A percentile compares a stretch with the other conserved stretches of the same genome.
Conservation (phyloP, 805 yeast species). For the Pichia californica region DNA sequence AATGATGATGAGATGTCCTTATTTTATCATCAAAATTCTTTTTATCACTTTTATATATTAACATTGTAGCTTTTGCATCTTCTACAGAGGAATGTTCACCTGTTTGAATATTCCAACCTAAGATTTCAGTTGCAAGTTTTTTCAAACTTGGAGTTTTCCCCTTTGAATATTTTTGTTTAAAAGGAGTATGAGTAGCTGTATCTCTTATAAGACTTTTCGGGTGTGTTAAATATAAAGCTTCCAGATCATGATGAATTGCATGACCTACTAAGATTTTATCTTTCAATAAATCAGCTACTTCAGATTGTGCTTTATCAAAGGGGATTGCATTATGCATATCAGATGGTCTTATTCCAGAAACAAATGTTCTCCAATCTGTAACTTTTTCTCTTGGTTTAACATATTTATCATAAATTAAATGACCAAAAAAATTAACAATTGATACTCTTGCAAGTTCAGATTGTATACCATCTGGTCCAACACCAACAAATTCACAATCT, state of each 20-base stretch:
- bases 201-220: constrained; percentile 63
- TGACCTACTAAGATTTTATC: constrained; percentile 73
- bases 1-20: no score
- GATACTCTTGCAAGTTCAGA: constrained; percentile 84
- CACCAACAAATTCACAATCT: constrained; percentile 94
- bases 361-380: constrained; percentile 91
- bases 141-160: constrained; percentile 74
- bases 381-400: constrained; percentile 73
- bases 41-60: constrained; percentile 58
- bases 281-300: constrained; percentile 45
- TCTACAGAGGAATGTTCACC: constrained; percentile 84
- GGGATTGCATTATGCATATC: constrained; percentile 63
- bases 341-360: constrained; percentile 72
- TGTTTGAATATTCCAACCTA: constrained; percentile 58
- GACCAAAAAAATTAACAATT: constrained; percentile 76
- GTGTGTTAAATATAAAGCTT: constrained; percentile 59
- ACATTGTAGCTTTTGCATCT: constrained; percentile 86
- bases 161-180: constrained; percentile 46
- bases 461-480: constrained; percentile 63
- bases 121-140: constrained; percentile 49
- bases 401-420: constrained; percentile 60
- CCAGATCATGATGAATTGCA: constrained; percentile 74
- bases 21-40: constrained; percentile 48
- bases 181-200: constrained; percentile 59
- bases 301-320: constrained; percentile 59